Base-by-base conservation (phyloP, 2,329 filamentous ascomycete species). In the Cyclaneusma minus region DNA sequence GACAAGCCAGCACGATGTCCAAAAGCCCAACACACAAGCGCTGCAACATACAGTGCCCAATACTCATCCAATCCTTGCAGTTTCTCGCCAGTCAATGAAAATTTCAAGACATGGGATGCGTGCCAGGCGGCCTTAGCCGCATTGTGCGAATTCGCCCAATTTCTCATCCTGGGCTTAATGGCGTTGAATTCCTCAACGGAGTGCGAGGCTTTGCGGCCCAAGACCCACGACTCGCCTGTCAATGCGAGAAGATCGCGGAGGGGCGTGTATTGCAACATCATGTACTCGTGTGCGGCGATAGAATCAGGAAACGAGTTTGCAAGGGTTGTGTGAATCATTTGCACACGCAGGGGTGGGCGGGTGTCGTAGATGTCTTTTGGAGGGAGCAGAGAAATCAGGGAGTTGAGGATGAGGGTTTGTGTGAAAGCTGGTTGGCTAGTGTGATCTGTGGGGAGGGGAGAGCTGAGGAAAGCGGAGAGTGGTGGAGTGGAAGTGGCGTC, bases 11-110 rank as follows among this genome's bases (percentile, higher is more conserved):
- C n/a, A n/a, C 43, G 43, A 30, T 62, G 50, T 3, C 57, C 55
- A 35, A 61, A 64, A 1, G 65, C 64, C 68, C 68, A 73, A 48
- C 62, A 68, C 35, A 72, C 62, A 25, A 73, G 52, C 6, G 62
- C 52, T 34, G 64, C 68, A 6, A 64, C 58, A 38, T 71, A 70
- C 25, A 69, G 39, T 16, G 51, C 58, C 64, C 64, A 68, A 38
- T 62, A 66, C 34, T 64, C 55, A 68, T 49, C 18, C 32, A 34
- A 16, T 13, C 16, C 8, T n/a, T 16, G 6, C 15, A 16, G 5
- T 8, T 33, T 24, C 10, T 36, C 35, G 13, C 30, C 35, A 15
- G 38, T 30, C 21, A 22, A 29, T 28, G 22, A 36, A 10, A 41
- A 42, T n/a, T 56, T 46, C 3, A 71, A 51, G 4, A 64, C 58